Conservation (phyloP, 257 asterid species). For the Nicotiana otophora region DNA sequence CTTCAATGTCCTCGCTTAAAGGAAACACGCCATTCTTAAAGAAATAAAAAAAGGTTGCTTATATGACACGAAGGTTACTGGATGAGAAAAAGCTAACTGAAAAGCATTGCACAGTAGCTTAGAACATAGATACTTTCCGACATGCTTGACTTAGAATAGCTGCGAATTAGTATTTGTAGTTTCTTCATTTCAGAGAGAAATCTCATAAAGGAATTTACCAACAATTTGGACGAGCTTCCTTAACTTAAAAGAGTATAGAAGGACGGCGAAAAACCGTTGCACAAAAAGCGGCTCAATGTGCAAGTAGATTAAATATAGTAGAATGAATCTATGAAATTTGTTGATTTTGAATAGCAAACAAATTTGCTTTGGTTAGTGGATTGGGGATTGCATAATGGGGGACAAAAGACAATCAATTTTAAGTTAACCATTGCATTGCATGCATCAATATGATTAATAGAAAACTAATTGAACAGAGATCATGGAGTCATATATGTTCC, state of each 20-base stretch:
- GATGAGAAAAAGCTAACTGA: background rate
- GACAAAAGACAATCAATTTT: background rate
- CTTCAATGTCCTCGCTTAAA: background rate
- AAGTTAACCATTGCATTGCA: no score
- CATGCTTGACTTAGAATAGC: background rate
- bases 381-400: background rate
- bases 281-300: background rate
- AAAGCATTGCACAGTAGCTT: background rate
- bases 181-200: background rate
- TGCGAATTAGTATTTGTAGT: background rate
- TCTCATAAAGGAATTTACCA: background rate
- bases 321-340: background rate
- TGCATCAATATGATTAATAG: no score
- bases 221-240: background rate
- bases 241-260: background rate
- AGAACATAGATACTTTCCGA: background rate
- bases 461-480: no score
- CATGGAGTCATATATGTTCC: no score
- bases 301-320: background rate
- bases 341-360: no score
- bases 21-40: background rate
- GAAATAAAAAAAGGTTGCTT: background rate
- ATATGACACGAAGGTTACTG: background rate
- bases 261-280: background rate
- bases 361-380: no score